Evolutionary conservation across 768 basidiomycete species (phyloP).

Genomic region (Mycena galericulata): DNA sequence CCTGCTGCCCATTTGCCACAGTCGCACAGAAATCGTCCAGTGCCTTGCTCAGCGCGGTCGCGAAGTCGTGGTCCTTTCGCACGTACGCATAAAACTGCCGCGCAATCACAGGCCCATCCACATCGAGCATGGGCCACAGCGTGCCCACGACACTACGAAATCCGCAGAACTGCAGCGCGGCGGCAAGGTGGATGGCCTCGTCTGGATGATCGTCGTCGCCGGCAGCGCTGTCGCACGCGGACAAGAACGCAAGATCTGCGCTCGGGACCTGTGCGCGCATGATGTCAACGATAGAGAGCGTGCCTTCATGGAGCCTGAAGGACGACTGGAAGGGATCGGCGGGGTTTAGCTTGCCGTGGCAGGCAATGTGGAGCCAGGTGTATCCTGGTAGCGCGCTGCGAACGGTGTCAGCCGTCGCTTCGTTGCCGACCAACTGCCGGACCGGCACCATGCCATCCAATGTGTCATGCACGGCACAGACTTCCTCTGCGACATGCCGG

Average conservation of each 20-base stretch:
- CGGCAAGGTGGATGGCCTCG: conserved; percentile 47
- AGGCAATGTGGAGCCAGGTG: conserved; percentile 42
- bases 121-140: conserved; percentile 7
- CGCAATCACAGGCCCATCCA: background rate
- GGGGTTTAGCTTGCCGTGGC: conserved; percentile 38
- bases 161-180: conserved; percentile 45
- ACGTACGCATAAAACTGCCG: background rate
- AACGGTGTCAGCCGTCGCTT: conserved; percentile 28
- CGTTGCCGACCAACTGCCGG: conserved; percentile 29
- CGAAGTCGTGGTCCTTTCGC: background rate
- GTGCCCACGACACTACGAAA: conserved; percentile 34
- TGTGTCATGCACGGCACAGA: too few species aligned
- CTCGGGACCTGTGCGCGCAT: conserved; percentile 15
- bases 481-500: too few species aligned
- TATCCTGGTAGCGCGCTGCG: conserved; percentile 31
- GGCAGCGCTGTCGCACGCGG: conserved; percentile 33
- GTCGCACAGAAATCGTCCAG: background rate
- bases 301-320: conserved; percentile 28
- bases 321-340: conserved; percentile 34
- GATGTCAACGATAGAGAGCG: conserved; percentile 19
- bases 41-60: background rate
- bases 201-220: conserved; percentile 29
- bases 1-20: background rate
- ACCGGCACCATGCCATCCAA: conserved; percentile 13
- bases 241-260: conserved; percentile 34